Conservation (phyloP, 257 asterid genomes). For the Solanum infundibuliforme region DNA sequence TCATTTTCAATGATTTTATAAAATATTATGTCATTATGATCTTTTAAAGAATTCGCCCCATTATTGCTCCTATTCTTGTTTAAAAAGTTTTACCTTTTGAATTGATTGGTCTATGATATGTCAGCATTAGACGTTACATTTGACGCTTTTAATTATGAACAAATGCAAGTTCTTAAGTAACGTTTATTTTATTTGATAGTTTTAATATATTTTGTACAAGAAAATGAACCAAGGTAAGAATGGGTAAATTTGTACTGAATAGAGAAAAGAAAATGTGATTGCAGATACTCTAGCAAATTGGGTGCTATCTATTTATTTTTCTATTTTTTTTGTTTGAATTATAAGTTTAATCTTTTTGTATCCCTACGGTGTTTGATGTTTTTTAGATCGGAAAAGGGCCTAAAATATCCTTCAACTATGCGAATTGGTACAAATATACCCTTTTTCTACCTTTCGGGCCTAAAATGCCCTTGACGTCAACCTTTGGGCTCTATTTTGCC, state of each 20-base stretch:
- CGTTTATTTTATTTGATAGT: neutral
- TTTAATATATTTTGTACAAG: neutral
- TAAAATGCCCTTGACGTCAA: too few species aligned
- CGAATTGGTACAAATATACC: too few species aligned
- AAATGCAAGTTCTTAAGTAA: neutral
- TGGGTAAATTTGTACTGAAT: neutral
- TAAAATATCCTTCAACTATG: too few species aligned
- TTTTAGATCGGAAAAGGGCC: too few species aligned
- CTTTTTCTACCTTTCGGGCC: too few species aligned
- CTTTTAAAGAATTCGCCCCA: too few species aligned
- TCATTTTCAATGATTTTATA: neutral
- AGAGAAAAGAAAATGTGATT: neutral
- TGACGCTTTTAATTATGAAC: neutral
- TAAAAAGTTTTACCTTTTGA: too few species aligned
- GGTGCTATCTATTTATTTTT: neutral
- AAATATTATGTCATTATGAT: neutral
- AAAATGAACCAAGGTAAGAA: neutral
- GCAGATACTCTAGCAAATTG: neutral
- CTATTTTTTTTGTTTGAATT: too few species aligned
- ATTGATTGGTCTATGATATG: neutral
- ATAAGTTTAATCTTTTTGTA: neutral
- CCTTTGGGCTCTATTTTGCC: too few species aligned
- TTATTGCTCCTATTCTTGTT: neutral
- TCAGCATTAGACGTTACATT: neutral
- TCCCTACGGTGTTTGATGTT: neutral